Conservation (phyloP, 768 basidiomycete species). For the Rhizopogon rudus region DNA sequence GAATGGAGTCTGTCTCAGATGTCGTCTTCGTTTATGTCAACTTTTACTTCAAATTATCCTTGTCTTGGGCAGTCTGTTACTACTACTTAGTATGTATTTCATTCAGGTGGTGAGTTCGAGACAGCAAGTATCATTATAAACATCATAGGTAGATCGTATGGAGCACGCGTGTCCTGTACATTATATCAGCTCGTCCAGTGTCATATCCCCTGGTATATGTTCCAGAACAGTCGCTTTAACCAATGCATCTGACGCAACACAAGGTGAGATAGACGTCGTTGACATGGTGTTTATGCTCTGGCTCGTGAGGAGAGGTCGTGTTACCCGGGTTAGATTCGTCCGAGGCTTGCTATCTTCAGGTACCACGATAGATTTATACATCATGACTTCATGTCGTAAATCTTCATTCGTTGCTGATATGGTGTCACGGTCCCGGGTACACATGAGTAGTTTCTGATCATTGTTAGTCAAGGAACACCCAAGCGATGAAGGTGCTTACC, state of each 20-base stretch:
- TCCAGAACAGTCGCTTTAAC: slow-evolving; percentile 21
- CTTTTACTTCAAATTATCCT: too few relatives aligned
- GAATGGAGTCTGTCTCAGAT: too few relatives aligned
- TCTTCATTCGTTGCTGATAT: slow-evolving; percentile 37
- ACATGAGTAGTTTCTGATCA: slow-evolving; percentile 42
- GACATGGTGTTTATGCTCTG: slow-evolving; percentile 31
- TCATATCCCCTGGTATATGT: slow-evolving; percentile 43
- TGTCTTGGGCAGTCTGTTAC: too few relatives aligned
- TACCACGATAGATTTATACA: slow-evolving; percentile 57
- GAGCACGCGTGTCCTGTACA: neutral
- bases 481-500: slow-evolving; percentile 38
- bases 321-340: slow-evolving; percentile 42
- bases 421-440: slow-evolving; percentile 46
- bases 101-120: neutral
- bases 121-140: slow-evolving; percentile 18
- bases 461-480: neutral
- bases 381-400: slow-evolving; percentile 48
- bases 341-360: slow-evolving; percentile 47
- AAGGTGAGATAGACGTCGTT: slow-evolving; percentile 1
- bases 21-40: too few relatives aligned
- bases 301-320: slow-evolving; percentile 41
- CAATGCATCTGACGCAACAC: neutral
- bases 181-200: slow-evolving; percentile 41
- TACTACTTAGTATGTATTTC: too few relatives aligned
- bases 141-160: slow-evolving; percentile 8